A percentile compares a stretch with the other conserved stretches of the same genome.
These are phyloP conservation scores for Phaeotremella skinneri DNA, from an alignment of 768 basidiomycete species.

Conservation along the genomic window DNA sequence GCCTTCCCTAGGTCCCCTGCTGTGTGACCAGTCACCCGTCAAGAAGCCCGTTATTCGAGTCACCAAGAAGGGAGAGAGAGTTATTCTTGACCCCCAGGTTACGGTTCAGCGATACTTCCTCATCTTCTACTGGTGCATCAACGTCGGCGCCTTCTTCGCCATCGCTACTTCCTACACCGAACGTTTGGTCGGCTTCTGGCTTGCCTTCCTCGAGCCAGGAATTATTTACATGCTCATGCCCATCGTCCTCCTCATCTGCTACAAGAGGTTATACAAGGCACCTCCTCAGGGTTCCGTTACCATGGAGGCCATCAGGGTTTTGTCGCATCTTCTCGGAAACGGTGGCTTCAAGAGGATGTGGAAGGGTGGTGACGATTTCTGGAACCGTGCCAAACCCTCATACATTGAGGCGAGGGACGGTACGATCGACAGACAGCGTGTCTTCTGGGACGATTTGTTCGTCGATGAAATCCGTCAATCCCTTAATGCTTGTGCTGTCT, in stretches of 20 bases:
- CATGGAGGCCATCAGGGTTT: slow-evolving; percentile 34
- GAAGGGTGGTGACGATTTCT: slow-evolving; percentile 43
- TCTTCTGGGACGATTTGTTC: slow-evolving; percentile 51
- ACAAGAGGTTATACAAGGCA: slow-evolving; percentile 39
- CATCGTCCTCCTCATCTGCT: slow-evolving; percentile 35
- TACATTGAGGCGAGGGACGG: slow-evolving; percentile 31
- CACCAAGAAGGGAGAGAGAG: slow-evolving; percentile 40
- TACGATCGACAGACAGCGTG: slow-evolving; percentile 22
- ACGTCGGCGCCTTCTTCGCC: slow-evolving; percentile 48
- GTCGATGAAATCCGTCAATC: slow-evolving; percentile 47
- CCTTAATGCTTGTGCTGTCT: slow-evolving; percentile 46
- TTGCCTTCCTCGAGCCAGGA: slow-evolving; percentile 43
- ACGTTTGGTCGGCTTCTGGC: slow-evolving; percentile 49
- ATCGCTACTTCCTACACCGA: slow-evolving; percentile 46
- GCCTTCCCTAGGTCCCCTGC: slow-evolving; percentile 46
- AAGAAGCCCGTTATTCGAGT: slow-evolving; percentile 30
- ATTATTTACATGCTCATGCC: slow-evolving; percentile 50
- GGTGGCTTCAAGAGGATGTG: slow-evolving; percentile 31
- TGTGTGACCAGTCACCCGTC: slow-evolving; percentile 51
- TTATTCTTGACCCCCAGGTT: slow-evolving; percentile 46
- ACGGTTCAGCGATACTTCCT: slow-evolving; percentile 45
- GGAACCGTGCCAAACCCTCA: slow-evolving; percentile 47
- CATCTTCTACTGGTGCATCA: slow-evolving; percentile 50
- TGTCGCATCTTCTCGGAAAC: slow-evolving; percentile 30
- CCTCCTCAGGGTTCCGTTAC: slow-evolving; percentile 48